Evolutionary conservation across 2,329 filamentous ascomycete species (phyloP), one percentile per base, ranked within the genome.

Genomic region (Alternaria ventricosa): DNA sequence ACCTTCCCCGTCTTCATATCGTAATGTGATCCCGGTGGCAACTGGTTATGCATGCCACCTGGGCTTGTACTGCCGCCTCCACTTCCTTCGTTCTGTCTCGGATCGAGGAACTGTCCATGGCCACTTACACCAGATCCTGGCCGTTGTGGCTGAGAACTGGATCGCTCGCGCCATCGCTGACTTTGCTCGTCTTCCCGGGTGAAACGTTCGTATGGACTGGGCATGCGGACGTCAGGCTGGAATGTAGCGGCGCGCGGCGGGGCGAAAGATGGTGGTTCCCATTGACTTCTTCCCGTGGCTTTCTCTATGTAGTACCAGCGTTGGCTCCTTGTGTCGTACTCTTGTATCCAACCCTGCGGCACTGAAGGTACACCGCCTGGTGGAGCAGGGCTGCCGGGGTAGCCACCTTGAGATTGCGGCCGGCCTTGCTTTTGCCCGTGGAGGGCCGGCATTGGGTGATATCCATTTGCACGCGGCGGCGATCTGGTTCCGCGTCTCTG

Each of bases 291-390:
- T 20, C 88, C 87, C 7, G 87, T 87, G 46, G 85, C 80, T 56
- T 86, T 80, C 74, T 91, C 87, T 63, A 87, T 82, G 71, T 89
- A 92, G 79, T 87, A 91, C 81, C 87, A 90, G 58, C 87, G 86
- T 72, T 89, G 86, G 58, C 83, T 81, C 56, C 81, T 82, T 54
- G 86, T 83, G 70, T 92, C 89, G 76, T 85, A 91, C 75, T 89
- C 85, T 20, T 87, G 82, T 28, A 82, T 79, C 89, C 89, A 91
- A 67, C 88, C 89, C 11, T 66, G 64, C 2, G 74, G 72, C 50
- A 67, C 12, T 71, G 46, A 68, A n/a, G 71, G 69, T 45, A 53
- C 61, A 60, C 54, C 57, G 44, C 10, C 58, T 53, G 45, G 57
- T 15, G 47, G 60, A 27, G 25, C 58, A 20, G 64, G 60, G 44